Percentiles rank a stretch among this genome's conserved stretches.
Evolutionary conservation across 106 monocot species (phyloP).

Genomic region (Platanthera zijinensis): DNA sequence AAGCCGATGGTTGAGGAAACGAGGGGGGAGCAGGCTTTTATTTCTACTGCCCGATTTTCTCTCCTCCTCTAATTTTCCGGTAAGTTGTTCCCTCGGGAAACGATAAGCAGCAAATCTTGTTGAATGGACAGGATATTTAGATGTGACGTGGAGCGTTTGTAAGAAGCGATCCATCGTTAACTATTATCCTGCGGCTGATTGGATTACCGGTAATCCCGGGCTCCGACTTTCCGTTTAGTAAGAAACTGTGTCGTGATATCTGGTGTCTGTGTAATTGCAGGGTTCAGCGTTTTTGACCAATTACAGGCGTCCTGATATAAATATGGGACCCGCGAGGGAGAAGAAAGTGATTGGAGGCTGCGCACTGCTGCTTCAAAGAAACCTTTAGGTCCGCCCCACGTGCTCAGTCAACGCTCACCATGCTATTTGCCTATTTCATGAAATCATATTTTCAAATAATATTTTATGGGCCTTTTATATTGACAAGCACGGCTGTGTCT

Average conservation of each 20-base stretch:
- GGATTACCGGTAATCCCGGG: neutral
- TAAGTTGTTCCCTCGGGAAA: neutral
- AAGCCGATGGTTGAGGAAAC: neutral
- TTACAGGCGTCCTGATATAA: neutral
- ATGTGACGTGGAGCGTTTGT: neutral
- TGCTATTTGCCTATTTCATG: too few relatives aligned
- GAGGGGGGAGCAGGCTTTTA: neutral
- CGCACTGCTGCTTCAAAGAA: too few relatives aligned
- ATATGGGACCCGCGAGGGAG: neutral
- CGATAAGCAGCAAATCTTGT: neutral
- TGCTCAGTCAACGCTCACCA: neutral
- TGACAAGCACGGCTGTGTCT: too few relatives aligned
- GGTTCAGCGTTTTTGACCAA: neutral
- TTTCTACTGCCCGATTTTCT: neutral
- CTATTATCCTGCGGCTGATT: neutral
- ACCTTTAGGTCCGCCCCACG: neutral
- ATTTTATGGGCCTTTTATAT: too few relatives aligned
- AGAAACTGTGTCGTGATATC: too few relatives aligned
- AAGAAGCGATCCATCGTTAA: neutral
- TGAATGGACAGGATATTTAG: neutral
- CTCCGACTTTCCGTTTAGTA: too few relatives aligned
- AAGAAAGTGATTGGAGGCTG: neutral
- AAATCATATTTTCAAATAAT: too few relatives aligned
- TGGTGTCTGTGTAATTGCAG: too few relatives aligned
- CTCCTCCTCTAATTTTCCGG: neutral